Base-by-base conservation (phyloP, 208 protist genomes). In the Crithidia mellificae region DNA sequence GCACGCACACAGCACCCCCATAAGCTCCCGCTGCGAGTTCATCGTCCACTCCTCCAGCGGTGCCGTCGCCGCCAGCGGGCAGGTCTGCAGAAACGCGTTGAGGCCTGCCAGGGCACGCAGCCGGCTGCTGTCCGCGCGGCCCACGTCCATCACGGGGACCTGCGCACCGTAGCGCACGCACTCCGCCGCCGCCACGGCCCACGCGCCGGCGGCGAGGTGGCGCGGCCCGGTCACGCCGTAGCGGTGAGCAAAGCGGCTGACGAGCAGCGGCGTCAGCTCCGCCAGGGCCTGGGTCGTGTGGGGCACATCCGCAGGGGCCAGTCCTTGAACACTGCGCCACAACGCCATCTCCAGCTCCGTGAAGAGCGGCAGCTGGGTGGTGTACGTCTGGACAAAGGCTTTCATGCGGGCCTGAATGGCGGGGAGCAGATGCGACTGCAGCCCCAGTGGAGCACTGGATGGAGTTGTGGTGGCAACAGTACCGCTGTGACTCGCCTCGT, bases 321-420 rank as follows among this genome's bases (percentile, higher is more conserved):
- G 29, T n/a, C 54, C 56, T 36, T 73, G 71, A 32, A 88, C 55
- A 34, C 78, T 77, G 38, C 63, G 68, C 90, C 90, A 93, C 30
- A 93, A 67, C 2, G 84, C 69, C 27, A 83, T 55, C 51, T 93
- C 84, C 12, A 95, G 38, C 20, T 82, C 72, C 11, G 78, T 76
- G 63, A 90, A 80, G 2, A 90, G 68, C 20, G 73, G 72, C 58
- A 90, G 55, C 32, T 66, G 64, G 52, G 55, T 66, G 19, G 80
- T 85, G 77, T 87, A 93, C 17, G 79, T 68, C 38, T 87, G 68
- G 43, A 88, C 67, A 63, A 95, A 92, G 14, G 76, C 54, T 11
- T 22, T 32, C 50, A 88, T 67, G 2, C 76, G 63, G 4, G 20
- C 41, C 39, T 83, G 74, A 41, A 94, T 51, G 19, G 44, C n/a